Conservation (phyloP, 352 stramenopile genomes). For the Blastocystis sp. region DNA sequence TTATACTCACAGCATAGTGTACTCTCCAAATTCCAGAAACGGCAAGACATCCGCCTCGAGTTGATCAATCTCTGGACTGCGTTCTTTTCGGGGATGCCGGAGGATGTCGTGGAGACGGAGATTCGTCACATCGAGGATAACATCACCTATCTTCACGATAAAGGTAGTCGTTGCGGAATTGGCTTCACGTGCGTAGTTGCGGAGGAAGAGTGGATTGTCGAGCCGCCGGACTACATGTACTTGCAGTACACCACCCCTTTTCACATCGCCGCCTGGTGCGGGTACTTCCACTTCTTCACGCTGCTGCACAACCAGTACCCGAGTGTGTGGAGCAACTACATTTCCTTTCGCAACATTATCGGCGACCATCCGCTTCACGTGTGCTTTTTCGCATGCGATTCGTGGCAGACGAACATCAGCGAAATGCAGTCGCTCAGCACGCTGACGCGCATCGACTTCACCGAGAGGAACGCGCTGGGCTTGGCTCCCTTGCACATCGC, state of each 20-base stretch:
- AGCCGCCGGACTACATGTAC: constrained; percentile 30
- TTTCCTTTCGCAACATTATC: constrained; percentile 2
- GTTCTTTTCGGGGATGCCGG: constrained; percentile 26
- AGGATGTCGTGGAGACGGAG: not conserved
- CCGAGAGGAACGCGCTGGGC: constrained; percentile 24
- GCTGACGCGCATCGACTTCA: not conserved
- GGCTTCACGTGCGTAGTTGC: not conserved
- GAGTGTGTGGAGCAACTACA: constrained; percentile 6
- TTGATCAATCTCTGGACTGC: not conserved
- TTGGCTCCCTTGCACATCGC: constrained; percentile 44
- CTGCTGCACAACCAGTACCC: constrained; percentile 18
- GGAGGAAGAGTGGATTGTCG: constrained; percentile 28
- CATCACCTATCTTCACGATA: constrained; percentile 52
- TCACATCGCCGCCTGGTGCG: constrained; percentile 49
- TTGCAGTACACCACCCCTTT: constrained; percentile 47
- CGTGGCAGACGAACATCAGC: not conserved
- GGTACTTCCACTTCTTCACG: constrained; percentile 48
- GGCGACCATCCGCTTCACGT: constrained; percentile 42
- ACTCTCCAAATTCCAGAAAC: constrained; percentile 20
- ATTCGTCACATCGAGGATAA: constrained; percentile 19
- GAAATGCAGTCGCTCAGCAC: not conserved
- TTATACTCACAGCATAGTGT: not conserved
- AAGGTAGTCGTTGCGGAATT: not conserved
- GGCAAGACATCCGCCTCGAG: constrained; percentile 1
- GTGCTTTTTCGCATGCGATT: constrained; percentile 43